A percentile compares a stretch with the other conserved stretches of the same genome.
These are phyloP conservation scores for Chrysopogon serrulatus DNA, from an alignment of 176 grass and related monocot species.

Conservation along the genomic window DNA sequence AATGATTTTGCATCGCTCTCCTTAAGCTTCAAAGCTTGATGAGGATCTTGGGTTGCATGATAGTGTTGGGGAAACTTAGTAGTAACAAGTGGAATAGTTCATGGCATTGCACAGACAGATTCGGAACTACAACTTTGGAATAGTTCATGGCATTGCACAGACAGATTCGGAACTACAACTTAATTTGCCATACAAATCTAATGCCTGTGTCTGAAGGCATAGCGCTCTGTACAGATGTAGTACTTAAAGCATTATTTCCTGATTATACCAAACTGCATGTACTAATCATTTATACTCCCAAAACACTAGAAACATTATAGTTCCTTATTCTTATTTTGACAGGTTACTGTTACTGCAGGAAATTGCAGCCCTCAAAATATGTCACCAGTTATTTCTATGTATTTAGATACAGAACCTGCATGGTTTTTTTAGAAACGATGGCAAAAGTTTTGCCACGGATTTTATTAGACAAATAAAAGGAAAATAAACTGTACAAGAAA, in stretches of 20 bases:
- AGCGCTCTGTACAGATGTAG: neutral
- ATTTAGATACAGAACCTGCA: neutral
- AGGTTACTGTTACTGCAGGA: neutral
- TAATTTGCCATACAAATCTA: neutral
- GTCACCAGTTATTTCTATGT: neutral
- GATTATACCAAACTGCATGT: neutral
- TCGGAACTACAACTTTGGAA: neutral
- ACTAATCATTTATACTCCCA: neutral
- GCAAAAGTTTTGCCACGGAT: too few species aligned
- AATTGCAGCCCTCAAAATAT: neutral
- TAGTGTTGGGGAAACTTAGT: neutral
- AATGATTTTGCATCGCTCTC: neutral
- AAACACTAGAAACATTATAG: neutral
- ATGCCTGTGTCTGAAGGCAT: neutral
- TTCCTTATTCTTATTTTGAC: neutral
- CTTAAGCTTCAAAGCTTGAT: neutral
- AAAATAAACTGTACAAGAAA: too few species aligned
- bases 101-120: neutral
- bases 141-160: neutral
- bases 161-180: neutral
- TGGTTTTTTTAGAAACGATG: too few species aligned
- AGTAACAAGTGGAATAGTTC: neutral
- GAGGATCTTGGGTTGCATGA: slow-evolving; percentile 13
- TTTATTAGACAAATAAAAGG: too few species aligned
- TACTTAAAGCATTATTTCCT: neutral